Evolutionary conservation across 768 basidiomycete species (phyloP).

Genomic region (Flagelloscypha sp.): DNA sequence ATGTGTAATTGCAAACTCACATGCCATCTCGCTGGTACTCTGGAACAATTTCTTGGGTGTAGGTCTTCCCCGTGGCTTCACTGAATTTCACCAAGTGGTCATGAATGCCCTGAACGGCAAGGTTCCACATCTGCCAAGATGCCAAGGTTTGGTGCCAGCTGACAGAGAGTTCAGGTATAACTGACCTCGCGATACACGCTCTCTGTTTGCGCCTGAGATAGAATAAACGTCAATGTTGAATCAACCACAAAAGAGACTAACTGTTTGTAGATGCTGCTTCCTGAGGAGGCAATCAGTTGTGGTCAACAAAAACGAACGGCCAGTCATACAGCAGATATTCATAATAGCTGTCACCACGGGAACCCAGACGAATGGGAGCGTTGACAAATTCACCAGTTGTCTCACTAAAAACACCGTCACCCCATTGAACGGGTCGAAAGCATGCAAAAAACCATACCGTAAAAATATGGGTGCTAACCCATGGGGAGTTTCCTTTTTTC

Average conservation of each 20-base stretch:
- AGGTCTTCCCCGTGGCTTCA: conserved; percentile 48
- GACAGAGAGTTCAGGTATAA: conserved; percentile 1
- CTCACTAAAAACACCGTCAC: conserved; percentile 18
- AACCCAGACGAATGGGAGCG: conserved; percentile 81
- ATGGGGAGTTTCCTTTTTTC: conserved; percentile 50
- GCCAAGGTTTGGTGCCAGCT: neutral
- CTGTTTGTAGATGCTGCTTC: conserved; percentile 81
- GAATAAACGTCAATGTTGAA: conserved; percentile 4
- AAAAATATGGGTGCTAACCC: conserved; percentile 83
- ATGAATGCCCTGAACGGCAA: conserved; percentile 78
- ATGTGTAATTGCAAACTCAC: conserved; percentile 3
- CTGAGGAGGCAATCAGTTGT: conserved; percentile 19
- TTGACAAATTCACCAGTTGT: conserved; percentile 38
- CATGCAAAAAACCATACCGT: conserved; percentile 38
- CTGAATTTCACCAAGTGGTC: conserved; percentile 63
- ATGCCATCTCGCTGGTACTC: conserved; percentile 29
- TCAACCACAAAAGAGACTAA: conserved; percentile 16
- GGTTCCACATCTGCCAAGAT: conserved; percentile 72
- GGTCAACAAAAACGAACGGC: neutral
- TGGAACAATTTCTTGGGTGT: conserved; percentile 78
- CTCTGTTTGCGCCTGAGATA: conserved; percentile 62
- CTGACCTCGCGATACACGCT: conserved; percentile 66
- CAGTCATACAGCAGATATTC: conserved; percentile 73
- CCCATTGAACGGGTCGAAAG: neutral
- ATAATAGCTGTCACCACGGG: conserved; percentile 90